phyloP scores from a whole-genome alignment of 768 basidiomycete genomes.

The Amanita exitialis region DNA sequence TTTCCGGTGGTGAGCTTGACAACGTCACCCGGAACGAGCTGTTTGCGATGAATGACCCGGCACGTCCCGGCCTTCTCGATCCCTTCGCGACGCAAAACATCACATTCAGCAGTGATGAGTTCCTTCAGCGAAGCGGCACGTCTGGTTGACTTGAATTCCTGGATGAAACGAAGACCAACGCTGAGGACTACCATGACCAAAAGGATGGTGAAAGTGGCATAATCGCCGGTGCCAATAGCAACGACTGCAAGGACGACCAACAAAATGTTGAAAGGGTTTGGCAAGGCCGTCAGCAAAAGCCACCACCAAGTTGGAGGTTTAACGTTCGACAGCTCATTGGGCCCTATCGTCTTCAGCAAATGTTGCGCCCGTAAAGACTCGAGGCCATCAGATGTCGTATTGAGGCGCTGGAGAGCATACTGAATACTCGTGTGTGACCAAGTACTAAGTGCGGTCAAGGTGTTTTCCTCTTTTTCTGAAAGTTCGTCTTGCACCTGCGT shows the following conservation, averaged over 20 bases:
- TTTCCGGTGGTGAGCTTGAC: conserved; percentile 21
- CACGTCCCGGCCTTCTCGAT: conserved; percentile 7
- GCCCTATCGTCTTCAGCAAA: conserved; percentile 15
- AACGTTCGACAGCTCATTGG: conserved; percentile 19
- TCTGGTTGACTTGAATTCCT: conserved; percentile 22
- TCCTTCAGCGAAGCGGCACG: conserved; percentile 23
- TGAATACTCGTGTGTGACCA: conserved; percentile 1
- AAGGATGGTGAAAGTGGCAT: conserved; percentile 23
- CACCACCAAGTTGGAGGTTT: conserved; percentile 18
- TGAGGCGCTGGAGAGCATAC: neutral
- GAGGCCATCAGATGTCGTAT: neutral
- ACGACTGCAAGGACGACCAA: conserved; percentile 19
- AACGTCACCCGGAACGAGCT: conserved; percentile 22
- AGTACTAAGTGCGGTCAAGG: neutral
- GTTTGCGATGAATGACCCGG: conserved; percentile 19
- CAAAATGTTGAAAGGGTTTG: conserved; percentile 24
- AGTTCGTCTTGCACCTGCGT: neutral
- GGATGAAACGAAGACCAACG: conserved; percentile 18
- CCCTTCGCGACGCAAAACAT: conserved; percentile 16
- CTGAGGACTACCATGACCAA: conserved; percentile 24
- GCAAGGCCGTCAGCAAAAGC: conserved; percentile 20
- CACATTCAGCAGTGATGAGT: conserved; percentile 22
- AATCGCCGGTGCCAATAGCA: conserved; percentile 20
- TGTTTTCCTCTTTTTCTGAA: neutral
- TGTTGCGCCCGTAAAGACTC: neutral